Evolutionary conservation across 1,139 yeast species (phyloP).

Genomic region (Tardiomyces blankii): DNA sequence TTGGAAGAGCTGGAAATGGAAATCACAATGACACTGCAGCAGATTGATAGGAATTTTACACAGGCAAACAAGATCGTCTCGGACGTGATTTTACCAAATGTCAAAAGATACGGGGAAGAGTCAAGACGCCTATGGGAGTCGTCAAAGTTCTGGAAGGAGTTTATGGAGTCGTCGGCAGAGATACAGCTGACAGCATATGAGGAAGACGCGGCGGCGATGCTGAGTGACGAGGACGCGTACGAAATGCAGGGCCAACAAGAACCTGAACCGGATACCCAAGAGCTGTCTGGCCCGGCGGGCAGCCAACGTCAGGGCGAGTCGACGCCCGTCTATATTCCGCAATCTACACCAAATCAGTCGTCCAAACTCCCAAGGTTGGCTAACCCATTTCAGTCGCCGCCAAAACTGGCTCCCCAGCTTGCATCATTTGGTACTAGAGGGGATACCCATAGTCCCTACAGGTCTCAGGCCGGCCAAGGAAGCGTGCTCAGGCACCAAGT

Average conservation of each 20-base stretch:
- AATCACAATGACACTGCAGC: slow-evolving; percentile 67
- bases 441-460: neutral
- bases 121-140: slow-evolving; percentile 49
- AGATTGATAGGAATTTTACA: slow-evolving; percentile 63
- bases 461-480: neutral
- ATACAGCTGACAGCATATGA: slow-evolving; percentile 51
- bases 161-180: slow-evolving; percentile 66
- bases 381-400: neutral
- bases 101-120: slow-evolving; percentile 45
- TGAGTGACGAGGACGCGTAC: slow-evolving; percentile 6
- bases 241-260: neutral
- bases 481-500: slow-evolving; percentile 25
- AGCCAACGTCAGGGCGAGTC: slow-evolving; percentile 1
- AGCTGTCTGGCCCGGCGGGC: slow-evolving; percentile 5
- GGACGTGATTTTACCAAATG: slow-evolving; percentile 49
- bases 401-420: neutral
- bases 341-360: neutral
- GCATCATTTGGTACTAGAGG: neutral
- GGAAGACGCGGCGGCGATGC: slow-evolving; percentile 25
- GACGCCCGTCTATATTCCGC: neutral
- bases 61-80: slow-evolving; percentile 53
- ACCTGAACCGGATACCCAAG: neutral
- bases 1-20: slow-evolving; percentile 71
- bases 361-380: neutral
- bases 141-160: slow-evolving; percentile 58